Conservation (phyloP, 129 eudicot genomes). For the Flaveria sonorensis region DNA sequence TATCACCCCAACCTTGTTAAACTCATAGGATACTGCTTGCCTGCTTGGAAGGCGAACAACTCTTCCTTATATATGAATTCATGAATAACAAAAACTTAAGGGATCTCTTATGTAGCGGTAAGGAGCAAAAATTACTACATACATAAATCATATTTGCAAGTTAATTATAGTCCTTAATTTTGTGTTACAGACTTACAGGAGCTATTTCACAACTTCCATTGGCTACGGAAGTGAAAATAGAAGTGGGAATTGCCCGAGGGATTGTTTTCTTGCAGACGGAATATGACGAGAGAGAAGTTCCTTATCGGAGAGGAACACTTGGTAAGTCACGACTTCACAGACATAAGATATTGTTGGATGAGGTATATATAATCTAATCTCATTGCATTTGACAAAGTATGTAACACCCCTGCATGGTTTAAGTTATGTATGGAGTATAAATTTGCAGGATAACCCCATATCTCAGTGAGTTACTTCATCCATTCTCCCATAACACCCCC, state of each 20-base stretch:
- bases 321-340: not conserved
- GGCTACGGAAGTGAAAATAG: not conserved
- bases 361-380: not conserved
- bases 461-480: too few relatives aligned
- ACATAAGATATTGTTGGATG: not conserved
- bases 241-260: not conserved
- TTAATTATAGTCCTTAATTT: not conserved
- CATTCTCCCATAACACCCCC: too few relatives aligned
- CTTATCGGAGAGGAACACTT: not conserved
- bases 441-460: not conserved
- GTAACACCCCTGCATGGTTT: not conserved
- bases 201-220: not conserved
- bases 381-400: not conserved
- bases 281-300: not conserved
- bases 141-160: not conserved
- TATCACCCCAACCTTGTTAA: not conserved
- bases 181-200: not conserved
- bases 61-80: conserved; percentile 6
- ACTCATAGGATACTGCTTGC: not conserved
- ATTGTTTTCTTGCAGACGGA: not conserved
- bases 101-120: not conserved
- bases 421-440: not conserved
- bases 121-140: not conserved
- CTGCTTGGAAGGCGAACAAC: not conserved
- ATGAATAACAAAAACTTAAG: not conserved